Conservation (phyloP, 2,329 filamentous ascomycete species). For the Periconia sp. region DNA sequence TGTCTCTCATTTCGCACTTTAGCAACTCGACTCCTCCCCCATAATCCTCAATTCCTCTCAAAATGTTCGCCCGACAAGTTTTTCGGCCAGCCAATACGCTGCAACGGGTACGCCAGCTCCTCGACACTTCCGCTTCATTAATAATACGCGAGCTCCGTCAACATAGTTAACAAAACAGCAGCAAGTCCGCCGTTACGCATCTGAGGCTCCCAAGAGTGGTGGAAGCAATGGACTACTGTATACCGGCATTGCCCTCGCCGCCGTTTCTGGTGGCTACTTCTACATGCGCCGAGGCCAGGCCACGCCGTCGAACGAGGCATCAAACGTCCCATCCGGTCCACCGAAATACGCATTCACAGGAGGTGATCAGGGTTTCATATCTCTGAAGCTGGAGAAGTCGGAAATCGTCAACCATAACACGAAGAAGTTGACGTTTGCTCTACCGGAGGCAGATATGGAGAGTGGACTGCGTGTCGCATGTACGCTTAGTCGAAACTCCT, state of each 20-base stretch:
- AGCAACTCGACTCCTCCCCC: constrained; percentile 6
- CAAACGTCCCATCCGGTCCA: constrained; percentile 46
- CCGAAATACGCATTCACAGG: constrained; percentile 71
- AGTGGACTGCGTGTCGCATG: constrained; percentile 83
- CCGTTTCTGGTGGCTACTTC: constrained; percentile 63
- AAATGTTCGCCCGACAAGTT: constrained; percentile 52
- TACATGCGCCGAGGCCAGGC: constrained; percentile 45
- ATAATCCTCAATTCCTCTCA: constrained; percentile 33
- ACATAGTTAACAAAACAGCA: constrained; percentile 43
- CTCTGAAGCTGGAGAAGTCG: constrained; percentile 77
- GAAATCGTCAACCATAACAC: constrained; percentile 92
- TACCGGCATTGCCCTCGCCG: constrained; percentile 63
- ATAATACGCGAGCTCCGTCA: constrained; percentile 13
- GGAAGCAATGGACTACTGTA: constrained; percentile 55
- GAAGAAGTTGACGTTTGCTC: constrained; percentile 87
- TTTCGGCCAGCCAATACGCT: constrained; percentile 51
- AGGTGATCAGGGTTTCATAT: constrained; percentile 87
- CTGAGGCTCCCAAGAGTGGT: constrained; percentile 62
- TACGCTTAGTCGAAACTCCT: constrained; percentile 46
- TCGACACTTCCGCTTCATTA: constrained; percentile 21
- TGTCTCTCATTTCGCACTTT: constrained; percentile 3
- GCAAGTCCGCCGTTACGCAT: constrained; percentile 77
- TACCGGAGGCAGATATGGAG: constrained; percentile 82
- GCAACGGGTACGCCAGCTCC: constrained; percentile 42
- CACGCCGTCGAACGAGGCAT: constrained; percentile 41